phyloP scores from a whole-genome alignment of 768 basidiomycete genomes.

The Rossbeevera mucosa region DNA sequence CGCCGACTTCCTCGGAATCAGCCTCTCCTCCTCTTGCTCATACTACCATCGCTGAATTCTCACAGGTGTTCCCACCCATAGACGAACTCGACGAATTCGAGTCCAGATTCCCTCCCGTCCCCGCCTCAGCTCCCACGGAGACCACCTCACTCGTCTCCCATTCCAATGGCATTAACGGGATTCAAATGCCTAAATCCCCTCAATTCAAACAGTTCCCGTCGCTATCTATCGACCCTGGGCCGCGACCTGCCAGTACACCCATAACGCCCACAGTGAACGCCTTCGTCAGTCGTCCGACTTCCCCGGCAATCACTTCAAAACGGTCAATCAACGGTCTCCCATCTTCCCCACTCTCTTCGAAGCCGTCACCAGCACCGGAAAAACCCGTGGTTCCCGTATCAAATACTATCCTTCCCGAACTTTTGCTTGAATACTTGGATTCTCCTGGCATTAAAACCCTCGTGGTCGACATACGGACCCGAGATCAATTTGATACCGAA shows the following conservation, averaged over 20 bases:
- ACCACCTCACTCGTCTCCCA: constrained; percentile 26
- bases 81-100: constrained; percentile 63
- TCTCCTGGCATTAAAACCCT: constrained; percentile 53
- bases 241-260: constrained; percentile 67
- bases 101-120: constrained; percentile 47
- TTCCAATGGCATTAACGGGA: constrained; percentile 30
- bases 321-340: constrained; percentile 39
- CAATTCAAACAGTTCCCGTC: constrained; percentile 35
- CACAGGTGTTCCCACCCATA: constrained; percentile 69
- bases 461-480: constrained; percentile 76
- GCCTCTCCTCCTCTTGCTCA: constrained; percentile 50
- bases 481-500: constrained; percentile 71
- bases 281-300: constrained; percentile 60
- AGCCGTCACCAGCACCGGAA: constrained; percentile 24
- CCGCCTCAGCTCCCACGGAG: constrained; percentile 39
- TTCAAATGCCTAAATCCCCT: constrained; percentile 30
- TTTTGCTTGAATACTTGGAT: constrained; percentile 55
- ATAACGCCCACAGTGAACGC: constrained; percentile 53
- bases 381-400: constrained; percentile 53
- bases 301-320: constrained; percentile 46
- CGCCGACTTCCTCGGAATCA: constrained; percentile 65
- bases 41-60: constrained; percentile 51
- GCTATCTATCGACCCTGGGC: constrained; percentile 43
- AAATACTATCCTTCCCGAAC: constrained; percentile 56
- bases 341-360: constrained; percentile 30